Evolutionary conservation across 2,329 filamentous ascomycete genomes (phyloP).

Genomic region (Metarhizium album): DNA sequence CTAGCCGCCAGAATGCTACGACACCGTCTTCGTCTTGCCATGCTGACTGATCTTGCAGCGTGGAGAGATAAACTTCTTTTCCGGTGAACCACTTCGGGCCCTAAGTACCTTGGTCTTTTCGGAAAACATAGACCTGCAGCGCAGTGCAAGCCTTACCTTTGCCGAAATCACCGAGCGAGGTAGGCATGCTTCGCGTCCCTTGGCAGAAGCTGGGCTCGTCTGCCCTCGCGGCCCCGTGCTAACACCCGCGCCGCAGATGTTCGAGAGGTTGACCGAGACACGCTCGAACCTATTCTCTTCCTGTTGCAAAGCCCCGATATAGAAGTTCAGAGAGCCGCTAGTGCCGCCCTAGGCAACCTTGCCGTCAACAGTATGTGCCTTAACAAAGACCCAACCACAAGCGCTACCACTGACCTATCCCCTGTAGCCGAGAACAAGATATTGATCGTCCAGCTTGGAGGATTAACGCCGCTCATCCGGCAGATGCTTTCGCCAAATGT

Average conservation of each 20-base stretch:
- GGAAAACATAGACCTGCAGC: conserved; percentile 94
- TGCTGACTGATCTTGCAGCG: conserved; percentile 44
- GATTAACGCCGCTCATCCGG: conserved; percentile 80
- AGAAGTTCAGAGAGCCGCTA: conserved; percentile 92
- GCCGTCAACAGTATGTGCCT: conserved; percentile 81
- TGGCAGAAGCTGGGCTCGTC: neutral
- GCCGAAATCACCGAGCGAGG: conserved; percentile 98
- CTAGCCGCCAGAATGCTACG: neutral
- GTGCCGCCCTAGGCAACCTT: conserved; percentile 88
- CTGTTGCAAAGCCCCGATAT: conserved; percentile 92
- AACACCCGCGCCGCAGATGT: conserved; percentile 55
- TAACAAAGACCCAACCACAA: neutral
- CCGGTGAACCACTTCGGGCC: conserved; percentile 85
- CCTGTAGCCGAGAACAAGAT: conserved; percentile 91
- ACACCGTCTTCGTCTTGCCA: neutral
- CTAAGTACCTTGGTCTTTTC: conserved; percentile 95
- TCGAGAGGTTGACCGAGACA: conserved; percentile 86
- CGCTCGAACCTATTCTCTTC: conserved; percentile 90
- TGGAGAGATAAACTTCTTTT: conserved; percentile 96
- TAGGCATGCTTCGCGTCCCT: no score
- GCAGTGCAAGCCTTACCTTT: conserved; percentile 95
- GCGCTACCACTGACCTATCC: conserved; percentile 28
- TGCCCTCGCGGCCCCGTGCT: neutral
- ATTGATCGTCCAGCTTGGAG: conserved; percentile 84
- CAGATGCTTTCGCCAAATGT: conserved; percentile 99